Conservation (phyloP, 2,329 filamentous ascomycete species). For the Macrophomina tecta region DNA sequence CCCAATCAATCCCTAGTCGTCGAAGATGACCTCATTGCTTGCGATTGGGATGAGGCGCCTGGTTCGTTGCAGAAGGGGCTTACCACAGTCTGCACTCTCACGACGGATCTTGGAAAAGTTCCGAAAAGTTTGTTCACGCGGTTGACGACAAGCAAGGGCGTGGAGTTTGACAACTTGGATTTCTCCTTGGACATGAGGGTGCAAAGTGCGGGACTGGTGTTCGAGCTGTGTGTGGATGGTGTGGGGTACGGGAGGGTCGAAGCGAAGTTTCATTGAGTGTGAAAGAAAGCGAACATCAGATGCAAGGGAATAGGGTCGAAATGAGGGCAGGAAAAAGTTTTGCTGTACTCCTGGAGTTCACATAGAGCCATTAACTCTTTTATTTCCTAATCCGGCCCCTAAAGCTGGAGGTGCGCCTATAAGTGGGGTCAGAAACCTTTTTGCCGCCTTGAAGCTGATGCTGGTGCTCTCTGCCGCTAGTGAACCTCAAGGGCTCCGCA, state of each 20-base stretch:
- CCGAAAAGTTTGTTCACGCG: conserved; percentile 75
- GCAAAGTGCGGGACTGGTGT: conserved; percentile 75
- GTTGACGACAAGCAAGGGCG: conserved; percentile 77
- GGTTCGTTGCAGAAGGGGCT: conserved; percentile 57
- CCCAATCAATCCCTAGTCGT: conserved; percentile 78
- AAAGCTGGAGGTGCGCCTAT: no score
- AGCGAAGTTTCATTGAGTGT: conserved; percentile 72
- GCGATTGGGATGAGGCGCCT: conserved; percentile 71
- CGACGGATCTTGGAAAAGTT: conserved; percentile 78
- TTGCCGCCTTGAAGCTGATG: no score
- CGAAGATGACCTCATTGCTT: conserved; percentile 80
- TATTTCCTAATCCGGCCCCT: no score
- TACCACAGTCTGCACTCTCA: conserved; percentile 77
- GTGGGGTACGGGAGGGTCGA: conserved; percentile 78
- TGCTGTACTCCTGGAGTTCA: no score
- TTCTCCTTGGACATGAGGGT: conserved; percentile 86
- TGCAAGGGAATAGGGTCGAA: no score
- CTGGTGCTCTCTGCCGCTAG: no score
- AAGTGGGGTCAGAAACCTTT: no score
- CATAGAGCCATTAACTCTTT: no score
- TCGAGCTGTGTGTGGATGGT: conserved; percentile 80
- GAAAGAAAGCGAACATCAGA: neutral
- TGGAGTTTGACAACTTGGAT: conserved; percentile 82
- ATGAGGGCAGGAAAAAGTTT: no score
- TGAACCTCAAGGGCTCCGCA: no score